Evolutionary conservation across 345 rosid species (phyloP).

Genomic region (Bruguiera parviflora): DNA sequence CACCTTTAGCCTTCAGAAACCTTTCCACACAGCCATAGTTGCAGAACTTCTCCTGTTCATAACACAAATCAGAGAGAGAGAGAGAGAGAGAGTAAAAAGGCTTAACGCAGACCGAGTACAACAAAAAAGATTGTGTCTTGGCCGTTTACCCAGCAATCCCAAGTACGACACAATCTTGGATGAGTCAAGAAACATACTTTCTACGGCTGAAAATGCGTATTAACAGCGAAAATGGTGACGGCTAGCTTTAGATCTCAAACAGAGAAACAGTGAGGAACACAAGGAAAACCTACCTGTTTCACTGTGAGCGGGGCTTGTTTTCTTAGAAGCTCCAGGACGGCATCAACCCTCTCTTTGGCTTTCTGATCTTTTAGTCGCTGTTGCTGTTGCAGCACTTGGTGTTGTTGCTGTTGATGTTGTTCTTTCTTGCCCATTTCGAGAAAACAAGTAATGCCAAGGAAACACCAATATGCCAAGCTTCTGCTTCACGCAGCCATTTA

Average conservation of each 20-base stretch:
- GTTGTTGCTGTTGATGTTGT: no score
- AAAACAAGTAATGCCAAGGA: constrained; percentile 5
- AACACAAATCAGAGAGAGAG: not conserved
- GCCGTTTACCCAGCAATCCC: no score
- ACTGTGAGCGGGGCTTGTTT: constrained; percentile 73
- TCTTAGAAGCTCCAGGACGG: constrained; percentile 60
- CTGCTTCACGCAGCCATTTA: constrained; percentile 55
- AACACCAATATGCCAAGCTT: constrained; percentile 46
- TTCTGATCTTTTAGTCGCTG: constrained; percentile 22
- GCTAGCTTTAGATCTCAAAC: not conserved
- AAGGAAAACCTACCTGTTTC: constrained; percentile 53
- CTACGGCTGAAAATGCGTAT: not conserved
- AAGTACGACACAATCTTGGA: not conserved
- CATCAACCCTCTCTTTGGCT: constrained; percentile 39
- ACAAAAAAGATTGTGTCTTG: not conserved
- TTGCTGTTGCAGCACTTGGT: constrained; percentile 16
- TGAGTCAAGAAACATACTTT: not conserved
- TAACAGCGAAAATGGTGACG: not conserved
- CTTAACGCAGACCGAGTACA: not conserved
- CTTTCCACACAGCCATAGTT: constrained; percentile 66
- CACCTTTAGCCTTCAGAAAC: constrained; percentile 74
- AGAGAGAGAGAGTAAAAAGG: not conserved
- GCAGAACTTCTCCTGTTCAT: constrained; percentile 84
- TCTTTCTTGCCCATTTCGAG: constrained; percentile 61
- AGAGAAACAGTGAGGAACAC: not conserved